Base-by-base conservation (phyloP, 805 yeast species). In the Suhomyces sp. region DNA sequence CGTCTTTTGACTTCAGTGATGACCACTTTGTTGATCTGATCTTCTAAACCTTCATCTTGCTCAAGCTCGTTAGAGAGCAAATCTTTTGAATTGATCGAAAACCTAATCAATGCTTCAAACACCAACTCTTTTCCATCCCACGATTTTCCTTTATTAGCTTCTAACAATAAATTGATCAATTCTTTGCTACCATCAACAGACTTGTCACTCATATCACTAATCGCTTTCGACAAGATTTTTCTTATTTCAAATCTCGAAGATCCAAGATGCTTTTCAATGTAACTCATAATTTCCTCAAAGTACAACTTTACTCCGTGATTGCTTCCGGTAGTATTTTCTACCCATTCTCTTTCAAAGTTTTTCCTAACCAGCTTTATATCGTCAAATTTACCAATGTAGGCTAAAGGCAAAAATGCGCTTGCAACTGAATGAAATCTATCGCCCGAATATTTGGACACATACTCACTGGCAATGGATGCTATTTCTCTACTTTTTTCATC, bases 91-190 rank as follows among this genome's bases (percentile, higher is more conserved):
- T 81, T 82, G 15, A 72, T 60, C 0, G 85, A 62, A 29, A 87
- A 73, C 1, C 81, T 68, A 0, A 88, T 86, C 49, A 92, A 69
- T 0, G 97, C 88, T 35, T 82, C 83, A 17, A 90, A 71, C 1
- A 94, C 78, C 25, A 76, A 67, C 58, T 91, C 97, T 61, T 93
- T 93, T 5, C 97, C 98, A 13, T 78, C 77, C 94, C 97, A 93
- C 8, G 93, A 80, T 53, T 96, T 81, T 0, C 97, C 97, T 50
- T 77, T 74, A 50, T 84, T 76, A 0, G 96, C 82, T 25, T 76
- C 77, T 15, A 87, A 63, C 44, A 89, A 71, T 6, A 83, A 71
- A 0, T 72, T 67, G 52, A 87, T 80, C 15, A 89, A 64, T 35
- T 64, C 58, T 1, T 51, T 24, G 3, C 55, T 53, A 7, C 57